Base-by-base conservation (phyloP, 306 rosid genomes). In the Ochetophila trinervis region DNA sequence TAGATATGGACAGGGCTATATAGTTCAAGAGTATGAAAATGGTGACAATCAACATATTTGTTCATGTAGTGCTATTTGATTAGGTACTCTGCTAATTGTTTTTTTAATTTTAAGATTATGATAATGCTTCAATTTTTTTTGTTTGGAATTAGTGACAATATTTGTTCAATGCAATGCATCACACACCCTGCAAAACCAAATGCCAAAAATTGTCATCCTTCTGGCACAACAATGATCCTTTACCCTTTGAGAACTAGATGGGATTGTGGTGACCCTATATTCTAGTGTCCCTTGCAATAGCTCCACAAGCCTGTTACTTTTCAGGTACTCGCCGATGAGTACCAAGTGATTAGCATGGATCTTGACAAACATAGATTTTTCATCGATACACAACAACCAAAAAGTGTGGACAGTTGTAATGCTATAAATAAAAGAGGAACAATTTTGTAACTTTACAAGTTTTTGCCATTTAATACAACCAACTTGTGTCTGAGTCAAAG, bases 241-340 rank as follows among this genome's bases (percentile, higher is more conserved):
- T 86, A 84, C 79, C 89, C 92, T 1, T 48, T 81, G 19, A 81
- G 87, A 71, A 84, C 76, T 0, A 19, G 72, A 19, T 53, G n/a
- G 18, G 50, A 50, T 35, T 87, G 86, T 42, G 89, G 92, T 18
- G 84, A 84, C 20, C 72, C 85, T 3, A 14, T 3, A 79, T 74
- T 32, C 0, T 50, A 35, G 61, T 18, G 76, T 86, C 63, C 30
- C 2, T 0, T 86, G 92, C 21, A 2, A n/a, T 66, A 0, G 1
- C 6, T 14, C 12, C 10, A 51, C 36, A 0, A 77, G 73, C 7
- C 48, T 61, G 11, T 83, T 42, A 76, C 12, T 24, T 86, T 83
- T 72, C 4, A 0, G 50, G 68, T 59, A 63, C 34, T 1, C 0
- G 1, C 6, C 14, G 64, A n/a, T 0, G 14, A 62, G 7, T 66